Evolutionary conservation across 2,329 filamentous ascomycete species (phyloP).

Genomic region (Paradendryphiella salina): DNA sequence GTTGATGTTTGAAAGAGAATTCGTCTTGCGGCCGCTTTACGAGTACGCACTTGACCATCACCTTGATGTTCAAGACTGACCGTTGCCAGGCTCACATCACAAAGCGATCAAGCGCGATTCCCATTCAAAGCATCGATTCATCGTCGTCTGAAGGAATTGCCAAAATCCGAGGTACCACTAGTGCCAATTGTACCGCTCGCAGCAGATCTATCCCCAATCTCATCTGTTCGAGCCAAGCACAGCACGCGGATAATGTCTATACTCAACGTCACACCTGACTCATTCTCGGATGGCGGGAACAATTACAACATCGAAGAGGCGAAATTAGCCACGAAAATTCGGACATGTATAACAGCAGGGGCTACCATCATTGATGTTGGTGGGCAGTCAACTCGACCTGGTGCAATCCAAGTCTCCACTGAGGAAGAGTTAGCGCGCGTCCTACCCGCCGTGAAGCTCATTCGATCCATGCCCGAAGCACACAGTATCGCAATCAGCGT

Average conservation of each 20-base stretch:
- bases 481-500: constrained; percentile 74
- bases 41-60: constrained; percentile 60
- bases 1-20: constrained; percentile 86
- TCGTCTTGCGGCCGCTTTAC: constrained; percentile 84
- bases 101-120: constrained; percentile 49
- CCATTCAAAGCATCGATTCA: constrained; percentile 41
- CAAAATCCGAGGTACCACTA: constrained; percentile 39
- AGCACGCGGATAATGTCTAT: constrained; percentile 87
- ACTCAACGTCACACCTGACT: constrained; percentile 92
- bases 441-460: constrained; percentile 73
- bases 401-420: constrained; percentile 67
- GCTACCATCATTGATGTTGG: constrained; percentile 89
- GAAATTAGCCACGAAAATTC: constrained; percentile 61
- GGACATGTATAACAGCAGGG: constrained; percentile 66
- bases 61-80: constrained; percentile 14
- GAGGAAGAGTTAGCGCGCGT: constrained; percentile 78
- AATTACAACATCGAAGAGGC: constrained; percentile 50
- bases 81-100: constrained; percentile 30
- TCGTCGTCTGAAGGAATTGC: constrained; percentile 44
- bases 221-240: constrained; percentile 26
- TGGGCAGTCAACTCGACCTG: constrained; percentile 88
- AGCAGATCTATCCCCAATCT: constrained; percentile 37
- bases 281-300: constrained; percentile 87
- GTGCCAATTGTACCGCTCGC: constrained; percentile 47
- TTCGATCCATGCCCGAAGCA: constrained; percentile 68